Percentiles rank a stretch among this genome's conserved stretches.
These are phyloP conservation scores for Trichosporon sp. DNA, from an alignment of 1,284 basidiomycete genomes.

Conservation along the genomic window DNA sequence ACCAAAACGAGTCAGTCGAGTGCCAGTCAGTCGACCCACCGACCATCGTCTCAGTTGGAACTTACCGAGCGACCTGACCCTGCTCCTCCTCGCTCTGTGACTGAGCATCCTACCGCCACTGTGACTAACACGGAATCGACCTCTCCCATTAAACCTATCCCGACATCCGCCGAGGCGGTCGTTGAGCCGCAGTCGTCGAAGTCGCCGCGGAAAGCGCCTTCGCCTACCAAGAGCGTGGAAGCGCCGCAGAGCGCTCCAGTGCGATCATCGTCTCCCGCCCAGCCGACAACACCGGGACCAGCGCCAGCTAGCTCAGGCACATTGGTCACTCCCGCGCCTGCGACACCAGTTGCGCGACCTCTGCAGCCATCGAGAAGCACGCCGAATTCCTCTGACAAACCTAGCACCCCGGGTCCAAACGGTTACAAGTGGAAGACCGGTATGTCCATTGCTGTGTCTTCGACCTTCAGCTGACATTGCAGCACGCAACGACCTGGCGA, in stretches of 20 bases:
- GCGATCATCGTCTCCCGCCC: background rate
- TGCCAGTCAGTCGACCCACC: constrained; percentile 1
- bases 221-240: background rate
- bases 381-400: constrained; percentile 21
- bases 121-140: background rate
- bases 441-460: constrained; percentile 29
- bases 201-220: background rate
- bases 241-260: background rate
- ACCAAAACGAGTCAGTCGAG: constrained; percentile 5
- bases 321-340: background rate
- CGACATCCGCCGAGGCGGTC: background rate
- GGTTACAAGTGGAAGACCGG: constrained; percentile 47
- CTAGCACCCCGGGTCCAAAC: constrained; percentile 27
- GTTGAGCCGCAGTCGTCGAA: background rate
- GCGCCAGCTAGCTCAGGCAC: background rate
- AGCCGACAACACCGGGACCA: background rate
- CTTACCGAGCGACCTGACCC: background rate
- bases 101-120: background rate
- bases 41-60: background rate
- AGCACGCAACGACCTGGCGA: constrained; percentile 52
- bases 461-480: constrained; percentile 4
- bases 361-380: constrained; percentile 25
- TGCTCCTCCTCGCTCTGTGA: background rate
- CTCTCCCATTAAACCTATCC: background rate
- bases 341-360: constrained; percentile 15